Base-by-base conservation (phyloP, 208 protist species). In the Herpetomonas tarakana region DNA sequence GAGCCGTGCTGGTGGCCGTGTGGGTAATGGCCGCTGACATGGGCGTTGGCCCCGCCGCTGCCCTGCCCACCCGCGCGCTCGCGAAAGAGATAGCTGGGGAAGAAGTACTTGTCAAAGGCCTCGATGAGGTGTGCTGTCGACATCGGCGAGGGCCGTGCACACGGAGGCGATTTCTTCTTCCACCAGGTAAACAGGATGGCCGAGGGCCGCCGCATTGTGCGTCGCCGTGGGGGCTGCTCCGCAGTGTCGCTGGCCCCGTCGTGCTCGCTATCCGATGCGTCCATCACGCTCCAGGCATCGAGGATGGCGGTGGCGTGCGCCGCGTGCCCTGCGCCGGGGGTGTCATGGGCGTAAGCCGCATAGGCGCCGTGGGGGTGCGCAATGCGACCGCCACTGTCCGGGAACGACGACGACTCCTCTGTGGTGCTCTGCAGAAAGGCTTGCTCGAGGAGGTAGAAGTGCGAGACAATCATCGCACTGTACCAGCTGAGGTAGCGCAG, bases 361-460 rank as follows among this genome's bases (percentile, higher is more conserved):
- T 14, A 18, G 35, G 6, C 35, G 9, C 35, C 35, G 35, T 41
- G 35, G 35, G 6, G 9, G 14, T 18, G 6, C 6, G 14, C 35
- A 14, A 41, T 41, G 9, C 14, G 6, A 14, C 35, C 35, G 9
- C 35, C 6, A 6, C 9, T 14, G 14, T 41, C 35, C 35, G 14
- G 6, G 9, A 41, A 6, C 6, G 35, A 41, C 9, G 14, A 6
- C 9, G 35, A 6, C 9, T 14, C 14, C 14, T 18, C 35, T 6
- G 9, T 14, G 6, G 35, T 41, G 14, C 6, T 6, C 35, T 41
- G 9, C 35, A 41, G 6, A 41, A 41, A 41, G 3, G 27, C 38
- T 41, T 61, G 56, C 47, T 66, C 61, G n/a, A 56, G 44, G 12
- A 41, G 25, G 52, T 66, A 66, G 12, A 58, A 49, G n/a, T 66